These are phyloP conservation scores for Fusarium liriodendri DNA, from an alignment of 2,329 filamentous ascomycete genomes.

Conservation along the genomic window DNA sequence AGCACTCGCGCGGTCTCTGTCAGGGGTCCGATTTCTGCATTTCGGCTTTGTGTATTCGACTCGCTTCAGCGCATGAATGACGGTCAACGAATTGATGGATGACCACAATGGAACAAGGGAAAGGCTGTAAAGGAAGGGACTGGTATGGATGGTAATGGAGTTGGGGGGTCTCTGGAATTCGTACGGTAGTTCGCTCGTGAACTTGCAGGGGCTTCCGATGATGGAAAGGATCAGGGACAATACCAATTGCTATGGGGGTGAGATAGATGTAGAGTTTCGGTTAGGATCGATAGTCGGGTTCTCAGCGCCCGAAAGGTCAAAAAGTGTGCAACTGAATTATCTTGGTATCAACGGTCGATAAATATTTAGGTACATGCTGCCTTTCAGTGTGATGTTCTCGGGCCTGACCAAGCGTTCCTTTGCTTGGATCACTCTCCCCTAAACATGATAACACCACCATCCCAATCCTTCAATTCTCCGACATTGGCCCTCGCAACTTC, in stretches of 20 bases:
- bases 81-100: constrained; percentile 17
- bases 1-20: constrained; percentile 1
- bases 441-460: constrained; percentile 53
- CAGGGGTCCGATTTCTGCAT: constrained; percentile 1
- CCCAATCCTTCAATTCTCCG: constrained; percentile 50
- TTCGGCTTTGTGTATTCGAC: constrained; percentile 1
- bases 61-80: constrained; percentile 8
- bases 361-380: not conserved
- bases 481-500: constrained; percentile 51
- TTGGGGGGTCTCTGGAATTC: constrained; percentile 10
- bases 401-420: not conserved
- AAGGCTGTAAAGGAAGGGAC: constrained; percentile 1
- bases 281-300: not conserved
- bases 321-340: constrained; percentile 9
- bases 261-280: not conserved
- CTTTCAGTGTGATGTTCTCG: not conserved
- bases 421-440: constrained; percentile 41
- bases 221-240: constrained; percentile 18
- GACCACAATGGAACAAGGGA: constrained; percentile 4
- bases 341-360: not conserved
- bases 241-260: constrained; percentile 7
- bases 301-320: not conserved
- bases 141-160: constrained; percentile 5
- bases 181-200: constrained; percentile 9
- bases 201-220: constrained; percentile 8